A percentile compares a stretch with the other conserved stretches of the same genome.
These are phyloP conservation scores for Euphorbia corollata DNA, from an alignment of 441 rosid species.

Conservation along the genomic window DNA sequence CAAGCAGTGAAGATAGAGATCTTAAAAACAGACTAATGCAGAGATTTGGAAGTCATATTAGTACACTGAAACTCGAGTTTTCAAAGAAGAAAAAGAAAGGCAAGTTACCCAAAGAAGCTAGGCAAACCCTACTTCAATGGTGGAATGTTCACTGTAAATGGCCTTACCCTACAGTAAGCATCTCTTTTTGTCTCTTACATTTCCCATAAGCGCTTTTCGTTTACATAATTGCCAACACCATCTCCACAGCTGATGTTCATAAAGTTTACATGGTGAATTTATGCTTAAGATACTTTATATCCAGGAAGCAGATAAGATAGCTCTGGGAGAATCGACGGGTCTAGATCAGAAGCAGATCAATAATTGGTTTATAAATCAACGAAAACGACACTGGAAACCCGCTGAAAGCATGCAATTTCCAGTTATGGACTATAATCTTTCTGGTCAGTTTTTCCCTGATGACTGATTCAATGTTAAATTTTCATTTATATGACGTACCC, in stretches of 20 bases:
- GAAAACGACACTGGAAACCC: constrained; percentile 95
- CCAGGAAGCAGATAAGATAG: constrained; percentile 75
- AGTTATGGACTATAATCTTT: constrained; percentile 41
- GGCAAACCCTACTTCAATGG: constrained; percentile 88
- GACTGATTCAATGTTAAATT: constrained; percentile 29
- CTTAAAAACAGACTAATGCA: constrained; percentile 66
- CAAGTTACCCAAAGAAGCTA: constrained; percentile 90
- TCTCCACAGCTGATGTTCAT: neutral
- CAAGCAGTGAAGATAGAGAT: constrained; percentile 45
- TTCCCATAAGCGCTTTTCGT: neutral
- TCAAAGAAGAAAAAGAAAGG: constrained; percentile 99
- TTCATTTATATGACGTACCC: constrained; percentile 18
- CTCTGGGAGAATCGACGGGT: constrained; percentile 74
- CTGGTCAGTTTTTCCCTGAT: constrained; percentile 52
- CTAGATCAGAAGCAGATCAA: constrained; percentile 90
- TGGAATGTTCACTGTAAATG: constrained; percentile 94
- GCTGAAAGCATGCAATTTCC: constrained; percentile 67
- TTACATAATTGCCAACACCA: neutral
- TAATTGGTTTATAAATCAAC: constrained; percentile 93
- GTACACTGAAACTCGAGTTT: constrained; percentile 76
- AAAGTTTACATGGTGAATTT: neutral
- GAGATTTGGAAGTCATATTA: constrained; percentile 72
- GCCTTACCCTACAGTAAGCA: constrained; percentile 92
- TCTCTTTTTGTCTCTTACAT: constrained; percentile 6
- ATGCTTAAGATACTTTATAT: neutral